phyloP scores from a whole-genome alignment of 805 yeast species.

The Wickerhamomyces ciferrii region DNA sequence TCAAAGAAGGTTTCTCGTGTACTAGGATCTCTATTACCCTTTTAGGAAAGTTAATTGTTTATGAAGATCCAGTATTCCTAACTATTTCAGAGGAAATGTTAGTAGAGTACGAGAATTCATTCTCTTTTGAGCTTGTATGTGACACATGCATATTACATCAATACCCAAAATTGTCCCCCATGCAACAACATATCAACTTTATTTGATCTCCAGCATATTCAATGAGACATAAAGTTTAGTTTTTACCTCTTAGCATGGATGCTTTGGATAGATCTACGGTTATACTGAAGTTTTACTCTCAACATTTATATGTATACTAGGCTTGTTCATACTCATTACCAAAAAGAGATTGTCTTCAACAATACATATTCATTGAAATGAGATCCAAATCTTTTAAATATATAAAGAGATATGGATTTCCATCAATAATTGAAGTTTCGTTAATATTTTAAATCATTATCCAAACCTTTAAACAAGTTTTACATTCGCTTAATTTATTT shows the following conservation, averaged over 20 bases:
- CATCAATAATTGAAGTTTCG: background rate
- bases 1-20: background rate
- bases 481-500: background rate
- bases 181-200: no score
- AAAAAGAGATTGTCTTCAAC: no score
- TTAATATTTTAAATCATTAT: background rate
- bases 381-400: no score
- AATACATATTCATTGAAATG: no score
- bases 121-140: background rate
- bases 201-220: background rate
- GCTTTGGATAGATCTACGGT: background rate
- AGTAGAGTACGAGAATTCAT: no score
- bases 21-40: background rate
- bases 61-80: no score
- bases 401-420: background rate
- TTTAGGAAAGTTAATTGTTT: background rate
- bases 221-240: background rate
- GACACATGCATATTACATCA: background rate
- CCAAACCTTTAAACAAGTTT: background rate
- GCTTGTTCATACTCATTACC: no score
- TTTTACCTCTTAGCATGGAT: background rate
- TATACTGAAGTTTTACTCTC: background rate
- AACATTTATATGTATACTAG: no score
- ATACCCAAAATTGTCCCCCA: background rate
- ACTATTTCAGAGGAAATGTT: no score